Conservation (phyloP, 2,329 filamentous ascomycete species). For the Fusarium pilosicola region DNA sequence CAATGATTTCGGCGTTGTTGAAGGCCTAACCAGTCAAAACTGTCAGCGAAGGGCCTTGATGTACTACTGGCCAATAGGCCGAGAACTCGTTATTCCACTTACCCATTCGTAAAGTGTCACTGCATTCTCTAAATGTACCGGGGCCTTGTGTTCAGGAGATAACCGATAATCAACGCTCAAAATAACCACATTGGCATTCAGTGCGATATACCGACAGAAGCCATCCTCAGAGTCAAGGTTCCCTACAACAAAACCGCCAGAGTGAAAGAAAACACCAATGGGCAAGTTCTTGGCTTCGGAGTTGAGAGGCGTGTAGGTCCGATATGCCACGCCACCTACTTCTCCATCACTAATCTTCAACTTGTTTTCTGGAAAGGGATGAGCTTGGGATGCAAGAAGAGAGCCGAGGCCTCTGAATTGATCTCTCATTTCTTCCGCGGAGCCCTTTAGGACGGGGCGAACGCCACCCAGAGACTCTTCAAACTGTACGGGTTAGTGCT, state of each 20-base stretch:
- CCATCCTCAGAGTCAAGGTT: not conserved
- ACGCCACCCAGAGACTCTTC: not conserved
- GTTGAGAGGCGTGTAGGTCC: not conserved
- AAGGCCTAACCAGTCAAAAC: not conserved
- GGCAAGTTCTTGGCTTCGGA: not conserved
- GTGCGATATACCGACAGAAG: not conserved
- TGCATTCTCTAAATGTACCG: not conserved
- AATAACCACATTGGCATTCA: not conserved
- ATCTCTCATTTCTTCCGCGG: not conserved
- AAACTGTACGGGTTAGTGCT: not conserved
- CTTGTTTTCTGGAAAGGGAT: not conserved
- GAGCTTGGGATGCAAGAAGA: not conserved
- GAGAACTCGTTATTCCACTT: fast-evolving
- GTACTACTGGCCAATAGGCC: too few relatives aligned
- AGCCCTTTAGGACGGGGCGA: not conserved
- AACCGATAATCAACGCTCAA: not conserved
- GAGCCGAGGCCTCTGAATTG: not conserved
- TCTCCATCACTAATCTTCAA: not conserved
- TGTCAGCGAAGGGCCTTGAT: fast-evolving
- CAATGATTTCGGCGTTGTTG: not conserved
- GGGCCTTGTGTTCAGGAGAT: not conserved
- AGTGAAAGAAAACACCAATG: not conserved
- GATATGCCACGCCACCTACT: not conserved
- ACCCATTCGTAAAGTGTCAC: not conserved
- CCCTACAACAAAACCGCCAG: not conserved